Evolutionary conservation across 2,329 filamentous ascomycete genomes (phyloP), one percentile per base, ranked within the genome.

Genomic region (Aspergillus sojae): DNA sequence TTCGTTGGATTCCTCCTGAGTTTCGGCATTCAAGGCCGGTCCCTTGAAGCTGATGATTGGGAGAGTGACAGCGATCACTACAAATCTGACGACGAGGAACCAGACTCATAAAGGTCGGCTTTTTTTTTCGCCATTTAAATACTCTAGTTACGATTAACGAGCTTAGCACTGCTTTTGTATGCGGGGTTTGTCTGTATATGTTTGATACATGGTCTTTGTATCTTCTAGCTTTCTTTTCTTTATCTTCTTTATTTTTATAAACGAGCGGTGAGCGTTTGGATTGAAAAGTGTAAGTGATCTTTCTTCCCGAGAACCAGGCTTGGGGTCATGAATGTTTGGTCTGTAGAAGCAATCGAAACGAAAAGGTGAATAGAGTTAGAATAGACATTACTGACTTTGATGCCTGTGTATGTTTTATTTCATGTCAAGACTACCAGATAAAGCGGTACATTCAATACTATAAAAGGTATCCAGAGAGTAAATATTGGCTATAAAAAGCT

Each of bases 1-100:
- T 88, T 96, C 36, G 64, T 93, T 0, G 95, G 94, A 0, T 97
- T 94, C 80, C 65, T 92, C 1, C 82, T 92, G 32, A 94, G 91
- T 62, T 89, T 94, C 63, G 89, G 91, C 1, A 94, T 98, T 66
- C 84, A 88, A 14, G 89, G 91, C 2, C 79, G 80, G 28, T 80
- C 79, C 14, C 77, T 89, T 1, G 88, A 89, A 72, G 85, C 85
- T 3, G 85, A 88, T 23, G 86, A 83, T 0, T 87, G 82, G 79
- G 80, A 75, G 14, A 77, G 79, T 12, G 75, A 78, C 11, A 74
- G 76, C 21, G 77, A 80, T 16, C 78, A 77, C 36, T 75, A 78
- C 58, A 80, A 82, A 56, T 79, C 78, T 5, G 82, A 83, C 59
- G 82, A 84, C 14, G 81, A 83, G 28, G 82, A 80, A 19, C 21